Conservation (phyloP, 1,284 basidiomycete genomes). For the Wallemia mellicola region DNA sequence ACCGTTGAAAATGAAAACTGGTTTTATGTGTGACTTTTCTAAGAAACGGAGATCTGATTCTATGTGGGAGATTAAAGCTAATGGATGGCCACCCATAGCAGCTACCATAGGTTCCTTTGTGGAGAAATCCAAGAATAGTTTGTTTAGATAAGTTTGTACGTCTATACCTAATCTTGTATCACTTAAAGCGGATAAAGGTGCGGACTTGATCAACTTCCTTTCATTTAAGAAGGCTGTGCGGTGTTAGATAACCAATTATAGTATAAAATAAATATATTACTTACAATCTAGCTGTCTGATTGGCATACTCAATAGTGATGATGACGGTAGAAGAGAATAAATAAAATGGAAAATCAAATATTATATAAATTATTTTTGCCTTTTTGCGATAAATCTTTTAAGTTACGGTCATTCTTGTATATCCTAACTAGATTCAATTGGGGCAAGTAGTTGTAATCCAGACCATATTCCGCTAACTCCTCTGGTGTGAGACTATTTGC, state of each 20-base stretch:
- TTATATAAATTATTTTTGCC: background rate
- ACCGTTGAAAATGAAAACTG: conserved; percentile 88
- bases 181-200: conserved; percentile 49
- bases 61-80: conserved; percentile 55
- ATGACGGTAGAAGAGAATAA: background rate
- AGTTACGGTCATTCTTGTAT: background rate
- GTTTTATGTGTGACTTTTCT: conserved; percentile 76
- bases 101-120: conserved; percentile 64
- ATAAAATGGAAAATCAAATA: background rate
- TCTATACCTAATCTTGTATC: conserved; percentile 93
- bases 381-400: background rate
- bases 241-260: background rate
- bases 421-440: background rate
- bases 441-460: background rate
- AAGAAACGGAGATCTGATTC: conserved; percentile 69
- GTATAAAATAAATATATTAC: background rate
- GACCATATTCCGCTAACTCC: background rate
- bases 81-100: conserved; percentile 71
- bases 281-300: background rate
- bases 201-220: conserved; percentile 56
- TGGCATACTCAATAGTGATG: background rate
- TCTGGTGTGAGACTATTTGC: no score
- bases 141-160: conserved; percentile 62
- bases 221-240: conserved; percentile 51
- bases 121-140: conserved; percentile 41